Base-by-base conservation (phyloP, 2,329 filamentous ascomycete species). In the Chaetomiaceae sp. region DNA sequence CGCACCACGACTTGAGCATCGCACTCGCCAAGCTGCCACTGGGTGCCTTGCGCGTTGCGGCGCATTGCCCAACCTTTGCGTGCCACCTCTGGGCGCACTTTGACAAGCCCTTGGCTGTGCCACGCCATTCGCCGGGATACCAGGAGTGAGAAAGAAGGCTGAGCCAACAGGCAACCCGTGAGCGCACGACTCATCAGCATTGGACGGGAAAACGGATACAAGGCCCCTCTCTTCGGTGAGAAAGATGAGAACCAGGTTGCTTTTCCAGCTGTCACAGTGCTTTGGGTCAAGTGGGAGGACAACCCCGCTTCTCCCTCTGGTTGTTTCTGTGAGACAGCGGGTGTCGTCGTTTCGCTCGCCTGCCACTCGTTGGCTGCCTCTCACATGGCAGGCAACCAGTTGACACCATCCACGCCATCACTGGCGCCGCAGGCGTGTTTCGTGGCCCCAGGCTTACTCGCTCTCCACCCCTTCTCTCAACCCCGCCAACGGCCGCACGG, bases 331-430 rank as follows among this genome's bases (percentile, higher is more conserved):
- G 40, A 5, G 29, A 42, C 40, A 40, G 22, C 33, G 44, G 48
- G 44, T 36, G 39, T 36, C 22, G 39, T n/a, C 34, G 19, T 18
- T n/a, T 34, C 36, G 20, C 35, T 22, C 29, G 32, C 34, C 34
- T n/a, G 15, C 29, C 20, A 14, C 29, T 4, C 22, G 30, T 36
- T n/a, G 14, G 17, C 32, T 24, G 22, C 9, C 22, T 37, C 30
- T 38, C 18, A 18, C 35, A 34, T 36, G 17, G n/a, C 4, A 37
- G 22, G 22, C n/a, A n/a, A n/a, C n/a, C 20, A 41, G 41, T 43
- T 48, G 49, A 51, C 49, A 51, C 45, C 45, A 51, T 51, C 45
- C 45, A 33, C 49, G 45, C 49, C 45, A 48, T 51, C 45, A 20
- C 38, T 48, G 42, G 42, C 45, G 45, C 49, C 30, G 45, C 18